A percentile compares a stretch with the other conserved stretches of the same genome.
phyloP scores from a whole-genome alignment of 23 red algal species.

The Gracilaria gracilis region DNA sequence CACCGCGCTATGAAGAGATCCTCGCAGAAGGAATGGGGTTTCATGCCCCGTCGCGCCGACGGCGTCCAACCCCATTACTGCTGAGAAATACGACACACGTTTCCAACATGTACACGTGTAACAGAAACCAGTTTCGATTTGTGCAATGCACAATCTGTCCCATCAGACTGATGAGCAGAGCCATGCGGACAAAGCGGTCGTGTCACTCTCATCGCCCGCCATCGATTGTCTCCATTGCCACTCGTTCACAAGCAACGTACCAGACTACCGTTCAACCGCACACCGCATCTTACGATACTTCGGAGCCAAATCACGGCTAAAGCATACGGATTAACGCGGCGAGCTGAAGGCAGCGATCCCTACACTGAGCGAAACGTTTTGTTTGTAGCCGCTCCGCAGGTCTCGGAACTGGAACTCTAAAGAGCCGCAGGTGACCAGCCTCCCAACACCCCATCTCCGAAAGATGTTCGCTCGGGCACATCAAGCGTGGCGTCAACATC shows the following conservation, averaged over 20 bases:
- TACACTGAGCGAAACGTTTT: too few species aligned
- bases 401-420: too few species aligned
- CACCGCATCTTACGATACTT: neutral
- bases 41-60: neutral
- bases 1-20: neutral
- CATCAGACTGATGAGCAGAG: too few species aligned
- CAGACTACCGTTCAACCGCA: too few species aligned
- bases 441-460: neutral
- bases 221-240: neutral
- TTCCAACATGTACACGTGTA: neutral
- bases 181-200: too few species aligned
- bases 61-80: neutral
- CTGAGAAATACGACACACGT: neutral
- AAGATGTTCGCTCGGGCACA: conserved; percentile 62
- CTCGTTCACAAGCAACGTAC: too few species aligned
- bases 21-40: too few species aligned
- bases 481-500: conserved; percentile 55
- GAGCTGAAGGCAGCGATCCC: too few species aligned
- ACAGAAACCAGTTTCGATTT: neutral
- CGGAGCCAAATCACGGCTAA: neutral
- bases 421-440: too few species aligned
- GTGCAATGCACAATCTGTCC: neutral
- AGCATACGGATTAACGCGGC: neutral
- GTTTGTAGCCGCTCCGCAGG: too few species aligned
- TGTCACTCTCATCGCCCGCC: too few species aligned